These are phyloP conservation scores for Hysterangium stoloniferum DNA, from an alignment of 768 basidiomycete species.

Conservation along the genomic window DNA sequence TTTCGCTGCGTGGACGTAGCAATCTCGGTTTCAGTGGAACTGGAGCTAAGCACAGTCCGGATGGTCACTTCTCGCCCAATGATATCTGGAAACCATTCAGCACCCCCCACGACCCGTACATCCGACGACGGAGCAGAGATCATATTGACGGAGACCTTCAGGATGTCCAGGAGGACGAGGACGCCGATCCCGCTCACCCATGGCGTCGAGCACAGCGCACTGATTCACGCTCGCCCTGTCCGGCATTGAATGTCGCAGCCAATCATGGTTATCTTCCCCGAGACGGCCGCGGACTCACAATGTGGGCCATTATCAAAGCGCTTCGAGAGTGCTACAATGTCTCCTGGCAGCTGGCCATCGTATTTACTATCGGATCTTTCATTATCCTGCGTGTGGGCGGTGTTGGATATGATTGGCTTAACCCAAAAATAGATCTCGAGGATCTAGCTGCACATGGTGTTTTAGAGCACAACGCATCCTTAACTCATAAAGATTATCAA, in stretches of 20 bases:
- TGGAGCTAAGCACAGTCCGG: slow-evolving; percentile 3
- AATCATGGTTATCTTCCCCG: slow-evolving; percentile 43
- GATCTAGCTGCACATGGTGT: slow-evolving; percentile 7
- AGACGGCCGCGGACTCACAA: background rate
- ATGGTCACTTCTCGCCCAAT: slow-evolving; percentile 1
- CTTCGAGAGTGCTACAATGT: slow-evolving; percentile 2
- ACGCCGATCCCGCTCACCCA: background rate
- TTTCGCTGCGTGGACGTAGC: background rate
- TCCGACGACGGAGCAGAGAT: slow-evolving; percentile 2
- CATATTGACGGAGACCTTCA: background rate
- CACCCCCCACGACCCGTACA: background rate
- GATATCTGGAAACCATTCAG: slow-evolving; percentile 1
- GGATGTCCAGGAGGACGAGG: slow-evolving; percentile 6
- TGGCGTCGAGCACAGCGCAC: slow-evolving; percentile 3
- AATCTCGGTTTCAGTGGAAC: background rate
- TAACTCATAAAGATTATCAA: slow-evolving; percentile 2
- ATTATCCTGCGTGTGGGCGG: slow-evolving; percentile 4
- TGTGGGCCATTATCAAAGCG: background rate
- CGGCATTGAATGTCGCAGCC: slow-evolving; percentile 46
- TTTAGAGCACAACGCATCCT: slow-evolving; percentile 8
- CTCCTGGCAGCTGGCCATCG: slow-evolving; percentile 1
- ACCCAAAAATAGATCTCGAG: slow-evolving; percentile 5
- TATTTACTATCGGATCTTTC: slow-evolving; percentile 2
- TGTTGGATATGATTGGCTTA: slow-evolving; percentile 4
- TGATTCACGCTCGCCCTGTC: slow-evolving; percentile 35